Evolutionary conservation across 768 basidiomycete species (phyloP), one percentile per base, ranked within the genome.

Genomic region (Artomyces pyxidatus): DNA sequence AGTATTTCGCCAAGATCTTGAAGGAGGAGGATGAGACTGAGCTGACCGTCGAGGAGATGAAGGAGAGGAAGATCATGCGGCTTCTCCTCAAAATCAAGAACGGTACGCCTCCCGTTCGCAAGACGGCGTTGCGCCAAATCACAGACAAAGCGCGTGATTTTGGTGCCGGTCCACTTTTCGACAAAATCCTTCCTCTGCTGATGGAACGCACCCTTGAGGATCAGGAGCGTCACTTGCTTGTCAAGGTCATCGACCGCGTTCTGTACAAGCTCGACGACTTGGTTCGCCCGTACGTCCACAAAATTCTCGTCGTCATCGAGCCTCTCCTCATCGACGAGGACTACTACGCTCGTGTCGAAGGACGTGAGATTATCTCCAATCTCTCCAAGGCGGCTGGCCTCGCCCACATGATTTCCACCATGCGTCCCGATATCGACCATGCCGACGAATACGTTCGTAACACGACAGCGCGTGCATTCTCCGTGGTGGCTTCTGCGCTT

Each of bases 401-500:
- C 22, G 95, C 96, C 2, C 96, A 99, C 70, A 98, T 99, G 96
- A 99, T 99, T 60, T 99, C 96, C 29, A 99, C 95, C 17, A 98
- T 99, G 95, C 87, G 95, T 58, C 95, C 96, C 3, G 95, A 99
- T 74, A 98, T 98, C 54, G 95, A 99, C 67, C 95, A 98, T 59
- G 93, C 96, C 38, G 95, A 99, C 63, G 96, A 99, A 68, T 98
- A 99, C 57, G 95, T 98, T 3, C 88, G 95, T 51, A 99, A 99
- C 66, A 99, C 96, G 38, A 99, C 96, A 14, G 95, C 96, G 29
- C 88, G 96, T 59, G 96, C 96, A 3, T 93, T 98, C 76, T 96
- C 94, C 23, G 96, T 99, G 49, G 96, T 98, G 49, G 96, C 96
- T 10, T 98, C 95, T 1, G 96, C 96, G 1, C 86, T 99, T 50